Conservation (phyloP, 257 asterid genomes). For the Solanum chiquidenum region DNA sequence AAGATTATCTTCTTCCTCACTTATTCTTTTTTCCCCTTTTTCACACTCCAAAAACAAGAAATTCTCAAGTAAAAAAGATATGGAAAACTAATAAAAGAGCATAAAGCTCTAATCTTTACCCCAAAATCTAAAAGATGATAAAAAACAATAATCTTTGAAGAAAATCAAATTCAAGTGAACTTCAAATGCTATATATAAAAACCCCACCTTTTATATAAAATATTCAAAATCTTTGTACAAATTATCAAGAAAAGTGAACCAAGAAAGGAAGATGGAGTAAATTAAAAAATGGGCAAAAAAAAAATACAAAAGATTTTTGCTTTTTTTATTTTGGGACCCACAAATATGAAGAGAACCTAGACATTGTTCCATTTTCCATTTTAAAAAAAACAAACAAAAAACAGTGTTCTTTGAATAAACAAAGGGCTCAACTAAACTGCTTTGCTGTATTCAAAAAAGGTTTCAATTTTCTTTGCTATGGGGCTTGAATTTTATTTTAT, state of each 20-base stretch:
- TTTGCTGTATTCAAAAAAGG: background rate
- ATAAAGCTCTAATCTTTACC: background rate
- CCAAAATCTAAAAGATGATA: background rate
- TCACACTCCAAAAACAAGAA: background rate
- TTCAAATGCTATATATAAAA: background rate
- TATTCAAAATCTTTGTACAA: background rate
- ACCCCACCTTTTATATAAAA: background rate
- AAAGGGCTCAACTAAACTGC: background rate
- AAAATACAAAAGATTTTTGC: background rate
- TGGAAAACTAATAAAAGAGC: background rate
- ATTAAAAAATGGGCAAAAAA: background rate
- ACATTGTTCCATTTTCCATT: background rate
- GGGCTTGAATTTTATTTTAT: background rate
- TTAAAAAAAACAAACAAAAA: background rate
- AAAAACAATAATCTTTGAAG: background rate
- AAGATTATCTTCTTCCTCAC: background rate
- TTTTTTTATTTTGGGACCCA: background rate
- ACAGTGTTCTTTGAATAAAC: background rate
- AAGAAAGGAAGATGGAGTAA: background rate
- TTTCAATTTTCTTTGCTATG: background rate
- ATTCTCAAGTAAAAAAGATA: background rate
- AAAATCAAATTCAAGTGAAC: background rate
- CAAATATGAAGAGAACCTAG: slow-evolving; percentile 11
- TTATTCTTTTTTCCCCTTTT: background rate
- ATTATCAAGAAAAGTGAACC: background rate